phyloP scores from a whole-genome alignment of 2,329 filamentous ascomycete genomes.

The Albifimbria verrucaria region DNA sequence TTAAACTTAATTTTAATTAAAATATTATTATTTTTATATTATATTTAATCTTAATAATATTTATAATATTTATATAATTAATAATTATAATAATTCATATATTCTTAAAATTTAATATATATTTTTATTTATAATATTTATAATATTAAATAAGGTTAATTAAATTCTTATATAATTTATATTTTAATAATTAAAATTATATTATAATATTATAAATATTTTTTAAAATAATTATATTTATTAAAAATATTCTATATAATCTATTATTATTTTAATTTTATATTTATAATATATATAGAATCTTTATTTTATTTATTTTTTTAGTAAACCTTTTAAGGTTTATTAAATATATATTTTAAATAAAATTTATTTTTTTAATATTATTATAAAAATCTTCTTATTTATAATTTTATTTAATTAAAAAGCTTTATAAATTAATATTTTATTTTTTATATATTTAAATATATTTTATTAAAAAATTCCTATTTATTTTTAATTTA shows the following conservation, averaged over 20 bases:
- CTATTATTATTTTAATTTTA: not conserved
- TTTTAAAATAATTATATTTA: not conserved
- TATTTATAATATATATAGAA: not conserved
- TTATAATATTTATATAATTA: not conserved
- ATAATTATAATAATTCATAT: not conserved
- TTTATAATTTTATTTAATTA: not conserved
- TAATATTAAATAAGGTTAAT: too few species aligned
- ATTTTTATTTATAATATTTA: not conserved
- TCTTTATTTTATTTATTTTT: not conserved
- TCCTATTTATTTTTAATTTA: not conserved
- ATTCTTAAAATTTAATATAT: not conserved
- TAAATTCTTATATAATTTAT: not conserved
- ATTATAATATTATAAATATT: not conserved
- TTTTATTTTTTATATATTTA: not conserved
- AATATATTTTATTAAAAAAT: not conserved
- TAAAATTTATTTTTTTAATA: not conserved
- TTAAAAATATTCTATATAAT: not conserved
- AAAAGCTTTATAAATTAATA: conserved; percentile 1
- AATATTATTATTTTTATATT: too few species aligned
- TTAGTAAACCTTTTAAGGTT: not conserved
- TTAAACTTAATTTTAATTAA: too few species aligned
- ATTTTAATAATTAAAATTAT: not conserved
- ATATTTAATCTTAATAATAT: not conserved
- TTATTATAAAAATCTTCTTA: not conserved
- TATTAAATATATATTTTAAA: not conserved